Base-by-base conservation (phyloP, 2,329 filamentous ascomycete species). In the Hypoxylon sp. region DNA sequence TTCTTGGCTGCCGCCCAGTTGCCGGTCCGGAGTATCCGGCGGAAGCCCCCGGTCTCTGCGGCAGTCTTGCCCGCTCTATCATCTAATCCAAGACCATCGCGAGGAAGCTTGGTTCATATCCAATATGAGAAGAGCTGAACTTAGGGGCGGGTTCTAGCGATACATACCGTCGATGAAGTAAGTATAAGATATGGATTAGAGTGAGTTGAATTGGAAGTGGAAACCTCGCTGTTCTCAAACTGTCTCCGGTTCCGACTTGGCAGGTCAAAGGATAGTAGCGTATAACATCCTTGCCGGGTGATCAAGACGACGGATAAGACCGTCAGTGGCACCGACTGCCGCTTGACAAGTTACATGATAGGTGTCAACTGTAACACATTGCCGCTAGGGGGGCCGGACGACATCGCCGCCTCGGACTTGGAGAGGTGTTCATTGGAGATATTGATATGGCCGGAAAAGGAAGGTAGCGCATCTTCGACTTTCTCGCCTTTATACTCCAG, bases 401-500 rank as follows among this genome's bases (percentile, higher is more conserved):
- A n/a, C 41, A 20, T 17, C 41, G 10, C 20, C 24, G n/a, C 29
- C 15, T 48, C 43, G 38, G 15, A 56, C 42, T 7, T 18, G 17
- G 23, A 54, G 33, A 40, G 27, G 33, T 20, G 13, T 27, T 13
- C 17, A 11, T 29, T 48, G 43, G 40, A 46, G 38, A 41, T 53
- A 43, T 26, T 13, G n/a, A 7, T 7, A 24, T 20, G 4, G 41
- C 58, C 46, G 1, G 5, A 51, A 58, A n/a, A 48, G 50, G 58
- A 62, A 62, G 58, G 58, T 62, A 26, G 43, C 23, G 55, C 11
- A 9, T 11, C 5, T 40, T 11, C 37, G n/a, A 42, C 26, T 27
- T 20, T 46, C 48, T 55, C 47, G 50, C 38, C 50, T 58, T 50
- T 61, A 35, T 38, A 58, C 54, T 47, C 50, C 54, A 41, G 46